Evolutionary conservation across 495 filamentous ascomycete species (phyloP), one percentile per base, ranked within the genome.

Genomic region (Trichoderma asperelloides): DNA sequence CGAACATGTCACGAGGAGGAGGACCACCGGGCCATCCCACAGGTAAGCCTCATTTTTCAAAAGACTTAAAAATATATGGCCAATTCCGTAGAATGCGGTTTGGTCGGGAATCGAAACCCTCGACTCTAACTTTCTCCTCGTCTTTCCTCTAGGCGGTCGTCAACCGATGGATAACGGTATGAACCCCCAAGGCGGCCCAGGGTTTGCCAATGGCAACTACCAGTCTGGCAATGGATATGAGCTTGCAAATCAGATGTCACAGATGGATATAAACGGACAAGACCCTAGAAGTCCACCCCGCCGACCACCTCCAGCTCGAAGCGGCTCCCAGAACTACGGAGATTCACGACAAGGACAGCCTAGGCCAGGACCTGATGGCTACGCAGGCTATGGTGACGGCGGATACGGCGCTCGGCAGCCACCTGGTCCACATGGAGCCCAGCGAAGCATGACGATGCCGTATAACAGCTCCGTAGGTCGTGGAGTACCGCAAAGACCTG

Each of bases 371-470:
- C 66, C 51, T 47, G 28, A 69, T 41, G 78, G 73, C 2, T 79
- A 77, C 68, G 70, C 60, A 39, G 76, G 78, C 25, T 73, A 74
- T 3, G 70, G 68, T 47, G 70, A 73, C 45, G 70, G 71, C 62
- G 78, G 75, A 2, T 80, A 78, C 69, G 75, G 74, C 8, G 70
- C 71, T 25, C 66, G 64, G 66, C 69, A 70, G 57, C 64, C 39
- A 21, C 23, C n/a, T 3, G 68, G 74, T 62, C 70, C 72, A 5
- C 80, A 75, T 47, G 80, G 77, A 0, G 78, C 79, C 1, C 82
- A 74, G 37, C 73, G 83, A 67, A 84, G 80, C 70, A 81, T 84
- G 80, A 85, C 83, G 13, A 83, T 85, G 82, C 82, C 81, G 16
- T 81, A 84, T 47, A 78, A 79, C 69, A 78, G 73, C 11, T 77